phyloP scores from a whole-genome alignment of 23 red algal genomes.

The Cyanidioschyzon merolae region DNA sequence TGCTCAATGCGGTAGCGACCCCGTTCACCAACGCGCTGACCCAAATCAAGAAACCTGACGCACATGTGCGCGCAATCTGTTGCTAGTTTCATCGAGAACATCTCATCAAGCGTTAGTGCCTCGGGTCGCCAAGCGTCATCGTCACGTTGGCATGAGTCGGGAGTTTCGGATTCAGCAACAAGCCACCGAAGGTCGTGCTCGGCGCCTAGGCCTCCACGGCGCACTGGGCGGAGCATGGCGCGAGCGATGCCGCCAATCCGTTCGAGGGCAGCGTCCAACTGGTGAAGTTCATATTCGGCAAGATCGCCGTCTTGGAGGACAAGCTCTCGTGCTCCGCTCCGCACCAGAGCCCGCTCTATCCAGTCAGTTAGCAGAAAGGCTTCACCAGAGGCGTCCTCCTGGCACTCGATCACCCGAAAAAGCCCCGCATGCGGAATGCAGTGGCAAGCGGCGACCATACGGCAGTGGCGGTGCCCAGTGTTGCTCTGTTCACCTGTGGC shows the following conservation, averaged over 20 bases:
- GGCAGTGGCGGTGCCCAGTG: neutral
- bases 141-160: neutral
- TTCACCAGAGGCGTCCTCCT: neutral
- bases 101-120: neutral
- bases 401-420: neutral
- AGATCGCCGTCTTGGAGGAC: neutral
- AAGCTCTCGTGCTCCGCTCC: neutral
- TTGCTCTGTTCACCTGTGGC: neutral
- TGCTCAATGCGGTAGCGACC: neutral
- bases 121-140: neutral
- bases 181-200: neutral
- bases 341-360: neutral
- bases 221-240: neutral
- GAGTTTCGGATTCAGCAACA: neutral
- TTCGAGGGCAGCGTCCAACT: neutral
- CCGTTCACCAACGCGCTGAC: neutral
- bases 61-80: neutral
- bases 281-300: neutral
- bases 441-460: neutral
- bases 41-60: slow-evolving; percentile 4
- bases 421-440: neutral
- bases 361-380: neutral
- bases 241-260: neutral
- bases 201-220: neutral
- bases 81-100: neutral